Base-by-base conservation (phyloP, 202 grass and related monocot genomes). In the Bolboschoenoplectus hybrid region DNA sequence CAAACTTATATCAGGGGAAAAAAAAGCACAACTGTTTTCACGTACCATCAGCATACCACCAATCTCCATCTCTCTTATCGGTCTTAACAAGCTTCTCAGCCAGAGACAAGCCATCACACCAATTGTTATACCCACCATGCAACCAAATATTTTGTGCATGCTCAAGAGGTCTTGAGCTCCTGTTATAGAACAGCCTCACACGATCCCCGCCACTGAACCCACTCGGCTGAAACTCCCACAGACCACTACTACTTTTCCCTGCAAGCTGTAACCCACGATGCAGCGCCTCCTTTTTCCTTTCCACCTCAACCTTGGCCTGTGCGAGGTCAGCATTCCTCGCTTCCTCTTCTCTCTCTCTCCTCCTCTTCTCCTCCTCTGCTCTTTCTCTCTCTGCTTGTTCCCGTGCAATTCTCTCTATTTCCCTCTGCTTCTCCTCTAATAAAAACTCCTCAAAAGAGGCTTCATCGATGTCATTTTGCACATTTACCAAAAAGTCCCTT, bases 121-220 rank as follows among this genome's bases (percentile, higher is more conserved):
- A 98, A 80, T 89, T 91, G 53, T 98, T 96, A 87, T 92, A 90
- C 78, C 91, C 89, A 74, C 97, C 97, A 87, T 99, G 97, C 86
- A 99, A 84, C 93, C 93, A 99, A 74, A 99, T 91, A 58, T 94
- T 88, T 81, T 84, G 87, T 78, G 87, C 80, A 94, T 94, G 87
- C 65, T 87, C 90, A 63, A 96, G 88, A 9, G 93, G 86, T 45
- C 91, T 73, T 3, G 90, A 90, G 85, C 88, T 96, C 87, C 87
- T 86, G 74, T 99, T 89, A 85, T 99, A 96, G 86, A 91, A 94
- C 16, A 98, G 86, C 89, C 61, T 92, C 78, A 96, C 76, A 53
- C 63, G 89, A 65, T 98, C 90, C 38, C 97, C 93, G 26, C 80
- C 90, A 91, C 67, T 96, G 49, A 94, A 98, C 55, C 74, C 82